Evolutionary conservation across 1,284 basidiomycete genomes (phyloP).

Genomic region (Pascua guehoae): DNA sequence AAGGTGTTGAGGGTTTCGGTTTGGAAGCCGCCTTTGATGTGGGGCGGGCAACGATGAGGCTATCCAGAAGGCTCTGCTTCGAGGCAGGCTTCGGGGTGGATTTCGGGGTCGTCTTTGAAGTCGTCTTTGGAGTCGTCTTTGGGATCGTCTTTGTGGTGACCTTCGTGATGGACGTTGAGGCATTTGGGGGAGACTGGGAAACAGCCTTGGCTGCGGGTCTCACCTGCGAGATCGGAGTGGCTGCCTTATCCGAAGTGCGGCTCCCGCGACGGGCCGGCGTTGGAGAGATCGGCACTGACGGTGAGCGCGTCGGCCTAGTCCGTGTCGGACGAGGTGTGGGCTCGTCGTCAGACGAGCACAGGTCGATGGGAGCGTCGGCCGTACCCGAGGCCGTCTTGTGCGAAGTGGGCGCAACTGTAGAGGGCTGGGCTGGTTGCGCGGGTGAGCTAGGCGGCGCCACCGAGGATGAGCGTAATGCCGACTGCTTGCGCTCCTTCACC

Average conservation of each 20-base stretch:
- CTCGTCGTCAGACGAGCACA: slow-evolving; percentile 1
- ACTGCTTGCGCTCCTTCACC: not conserved
- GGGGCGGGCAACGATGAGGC: slow-evolving; percentile 3
- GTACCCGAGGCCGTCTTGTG: not conserved
- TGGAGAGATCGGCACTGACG: not conserved
- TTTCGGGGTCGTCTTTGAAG: not conserved
- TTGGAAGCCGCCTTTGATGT: not conserved
- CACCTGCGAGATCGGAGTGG: too few relatives aligned
- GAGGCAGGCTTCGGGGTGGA: not conserved
- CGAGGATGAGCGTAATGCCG: too few relatives aligned
- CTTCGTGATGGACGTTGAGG: not conserved
- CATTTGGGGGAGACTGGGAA: not conserved
- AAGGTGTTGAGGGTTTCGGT: not conserved
- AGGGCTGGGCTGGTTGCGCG: not conserved
- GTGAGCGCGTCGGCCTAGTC: not conserved
- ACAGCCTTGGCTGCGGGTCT: too few relatives aligned
- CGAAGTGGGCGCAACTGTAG: not conserved
- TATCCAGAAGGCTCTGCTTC: slow-evolving; percentile 5
- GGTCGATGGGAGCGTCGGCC: not conserved
- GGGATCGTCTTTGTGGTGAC: not conserved
- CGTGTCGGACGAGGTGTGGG: not conserved
- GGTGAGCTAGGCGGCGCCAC: not conserved
- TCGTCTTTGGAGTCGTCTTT: not conserved
- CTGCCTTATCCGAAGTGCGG: too few relatives aligned
- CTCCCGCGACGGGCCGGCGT: too few relatives aligned